Conservation (phyloP, 75 land plant genomes). For the Pinus tabuliformis region DNA sequence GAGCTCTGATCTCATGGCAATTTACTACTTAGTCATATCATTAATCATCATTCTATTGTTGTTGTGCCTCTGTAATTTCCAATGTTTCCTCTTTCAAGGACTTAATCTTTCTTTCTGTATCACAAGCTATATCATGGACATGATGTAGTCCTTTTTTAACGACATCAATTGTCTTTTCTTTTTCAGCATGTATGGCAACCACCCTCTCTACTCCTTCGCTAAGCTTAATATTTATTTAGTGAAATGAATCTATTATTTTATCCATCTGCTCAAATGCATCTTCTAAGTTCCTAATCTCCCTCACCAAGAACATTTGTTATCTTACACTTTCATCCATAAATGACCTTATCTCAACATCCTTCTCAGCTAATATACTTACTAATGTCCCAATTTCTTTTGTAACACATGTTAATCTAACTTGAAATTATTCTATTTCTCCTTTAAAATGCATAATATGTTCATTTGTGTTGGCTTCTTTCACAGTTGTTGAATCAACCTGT, state of each 20-base stretch:
- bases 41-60: too few relatives aligned
- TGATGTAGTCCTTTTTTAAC: too few relatives aligned
- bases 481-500: constrained; percentile 40
- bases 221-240: too few relatives aligned
- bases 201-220: too few relatives aligned
- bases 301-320: constrained; percentile 56
- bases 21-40: constrained; percentile 47
- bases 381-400: constrained; percentile 41
- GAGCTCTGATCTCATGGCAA: constrained; percentile 21
- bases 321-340: constrained; percentile 62
- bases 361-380: constrained; percentile 33
- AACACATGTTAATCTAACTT: constrained; percentile 20
- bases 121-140: too few relatives aligned
- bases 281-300: constrained; percentile 55
- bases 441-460: constrained; percentile 19
- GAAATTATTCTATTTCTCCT: constrained; percentile 27
- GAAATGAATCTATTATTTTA: too few relatives aligned
- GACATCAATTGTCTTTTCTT: too few relatives aligned
- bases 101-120: too few relatives aligned
- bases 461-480: constrained; percentile 33
- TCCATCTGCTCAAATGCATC: too few relatives aligned
- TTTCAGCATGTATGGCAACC: too few relatives aligned
- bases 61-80: too few relatives aligned
- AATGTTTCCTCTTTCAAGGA: too few relatives aligned
- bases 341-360: constrained; percentile 38